A percentile compares a stretch with the other conserved stretches of the same genome.
phyloP scores from a whole-genome alignment of 139 green algal species.

The Volvox reticuliferus region DNA sequence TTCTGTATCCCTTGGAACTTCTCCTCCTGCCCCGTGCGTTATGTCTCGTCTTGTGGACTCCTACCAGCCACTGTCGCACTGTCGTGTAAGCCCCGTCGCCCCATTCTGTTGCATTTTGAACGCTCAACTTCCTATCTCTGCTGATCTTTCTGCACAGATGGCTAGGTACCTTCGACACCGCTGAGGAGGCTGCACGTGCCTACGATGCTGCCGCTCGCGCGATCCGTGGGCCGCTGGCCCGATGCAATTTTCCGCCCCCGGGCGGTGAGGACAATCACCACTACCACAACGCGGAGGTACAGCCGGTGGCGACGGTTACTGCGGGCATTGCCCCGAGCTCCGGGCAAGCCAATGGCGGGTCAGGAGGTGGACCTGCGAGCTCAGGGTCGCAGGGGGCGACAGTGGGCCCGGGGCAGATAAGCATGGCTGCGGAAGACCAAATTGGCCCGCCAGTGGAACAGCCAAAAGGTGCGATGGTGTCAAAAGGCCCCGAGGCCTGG shows the following conservation, averaged over 20 bases:
- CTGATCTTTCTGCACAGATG: conserved; percentile 67
- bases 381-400: not conserved
- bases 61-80: too few species aligned
- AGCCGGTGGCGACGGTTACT: not conserved
- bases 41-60: too few species aligned
- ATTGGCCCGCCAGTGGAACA: not conserved
- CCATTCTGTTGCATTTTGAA: not conserved
- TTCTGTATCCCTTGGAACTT: too few species aligned
- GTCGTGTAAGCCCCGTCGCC: too few species aligned
- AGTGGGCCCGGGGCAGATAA: not conserved
- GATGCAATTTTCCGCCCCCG: conserved; percentile 91
- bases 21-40: too few species aligned
- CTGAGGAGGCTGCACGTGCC: conserved; percentile 92
- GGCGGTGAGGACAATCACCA: conserved; percentile 20
- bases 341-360: not conserved
- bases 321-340: conserved; percentile 3
- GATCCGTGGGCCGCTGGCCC: conserved; percentile 87
- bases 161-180: conserved; percentile 97
- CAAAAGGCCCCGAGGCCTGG: too few species aligned
- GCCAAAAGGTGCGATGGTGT: conserved; percentile 3
- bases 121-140: not conserved
- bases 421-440: not conserved
- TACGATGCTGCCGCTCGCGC: conserved; percentile 94
- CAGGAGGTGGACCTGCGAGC: not conserved
- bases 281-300: conserved; percentile 11